Percentiles rank a stretch among this genome's conserved stretches.
phyloP scores from a whole-genome alignment of 1,284 basidiomycete species.

The Cryptococcus jaspeensis region DNA sequence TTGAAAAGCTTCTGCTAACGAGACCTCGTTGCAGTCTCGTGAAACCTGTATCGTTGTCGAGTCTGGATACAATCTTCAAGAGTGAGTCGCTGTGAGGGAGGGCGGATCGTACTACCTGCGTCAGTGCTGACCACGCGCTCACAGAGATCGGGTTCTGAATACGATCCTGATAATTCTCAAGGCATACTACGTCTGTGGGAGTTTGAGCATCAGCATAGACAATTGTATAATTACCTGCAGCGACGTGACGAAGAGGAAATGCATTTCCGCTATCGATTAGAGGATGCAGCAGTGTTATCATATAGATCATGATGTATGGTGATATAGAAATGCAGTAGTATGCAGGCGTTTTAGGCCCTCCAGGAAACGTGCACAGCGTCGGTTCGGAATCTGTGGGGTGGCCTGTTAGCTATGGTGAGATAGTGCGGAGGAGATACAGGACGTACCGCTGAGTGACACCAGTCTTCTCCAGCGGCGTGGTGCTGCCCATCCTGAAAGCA shows the following conservation, averaged over 20 bases:
- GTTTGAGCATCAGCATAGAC: background rate
- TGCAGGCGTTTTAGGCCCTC: constrained; percentile 54
- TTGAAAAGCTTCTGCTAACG: background rate
- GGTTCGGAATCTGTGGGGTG: constrained; percentile 71
- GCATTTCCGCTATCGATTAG: background rate
- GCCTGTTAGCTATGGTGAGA: background rate
- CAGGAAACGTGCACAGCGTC: constrained; percentile 87
- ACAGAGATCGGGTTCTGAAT: constrained; percentile 23
- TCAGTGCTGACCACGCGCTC: background rate
- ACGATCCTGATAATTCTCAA: background rate
- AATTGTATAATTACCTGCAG: background rate
- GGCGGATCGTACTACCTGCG: background rate
- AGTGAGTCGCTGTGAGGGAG: constrained; percentile 49
- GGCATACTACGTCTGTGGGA: background rate
- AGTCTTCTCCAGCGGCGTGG: constrained; percentile 72
- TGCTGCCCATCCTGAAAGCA: constrained; percentile 86
- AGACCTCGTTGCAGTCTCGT: constrained; percentile 61
- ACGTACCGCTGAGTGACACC: constrained; percentile 82
- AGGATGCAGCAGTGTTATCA: constrained; percentile 1
- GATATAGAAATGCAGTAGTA: constrained; percentile 1
- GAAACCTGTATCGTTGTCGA: constrained; percentile 88
- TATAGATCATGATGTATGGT: background rate
- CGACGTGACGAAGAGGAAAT: background rate
- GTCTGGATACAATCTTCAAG: constrained; percentile 78
- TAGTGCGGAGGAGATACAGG: background rate